Base-by-base conservation (phyloP, 805 yeast genomes). In the Grigorovia transvaalensis region DNA sequence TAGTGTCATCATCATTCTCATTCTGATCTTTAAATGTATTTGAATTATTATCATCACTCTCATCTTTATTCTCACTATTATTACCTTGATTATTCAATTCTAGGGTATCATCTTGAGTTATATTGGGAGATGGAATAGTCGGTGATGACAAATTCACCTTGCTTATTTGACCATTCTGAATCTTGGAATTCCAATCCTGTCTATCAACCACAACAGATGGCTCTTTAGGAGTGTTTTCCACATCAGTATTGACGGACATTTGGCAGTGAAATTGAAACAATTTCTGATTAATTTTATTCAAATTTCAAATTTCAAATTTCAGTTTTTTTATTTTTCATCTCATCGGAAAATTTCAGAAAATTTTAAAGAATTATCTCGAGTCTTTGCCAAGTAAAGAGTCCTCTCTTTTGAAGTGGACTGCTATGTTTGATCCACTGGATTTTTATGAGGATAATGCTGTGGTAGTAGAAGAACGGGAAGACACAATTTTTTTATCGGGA, bases 401-500 rank as follows among this genome's bases (percentile, higher is more conserved):
- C 27, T 23, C 27, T 4, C 27, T 23, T 23, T 6, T 23, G 27
- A 23, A 6, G 27, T 23, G 27, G 27, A 23, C 27, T 4, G 27
- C 27, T 13, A 61, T 62, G 63, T 71, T 71, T 53, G 74, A 71
- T 53, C 72, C 74, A 7, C 54, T 70, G 40, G 69, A 69, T 46
- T 57, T 71, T 46, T 69, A 67, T 54, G 64, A 62, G 23, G 23
- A 44, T n/a, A 19, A 42, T 33, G 33, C 20, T 9, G 48, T 27
- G 9, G 48, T 17, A 6, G 38, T 45, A 18, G 17, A n/a, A 6
- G 17, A 33, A 2, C 45, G 17, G 6, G 44, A 40, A 18, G 9
- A 1, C 44, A 43, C 2, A 27, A 20, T 47, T 45, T 8, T 15
- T 9, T 2, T 12, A 18, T 9, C 43, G 46, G 6, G 52, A 30